Conservation (phyloP, 2,329 filamentous ascomycete genomes). For the Lecanoromycetidae sp. region DNA sequence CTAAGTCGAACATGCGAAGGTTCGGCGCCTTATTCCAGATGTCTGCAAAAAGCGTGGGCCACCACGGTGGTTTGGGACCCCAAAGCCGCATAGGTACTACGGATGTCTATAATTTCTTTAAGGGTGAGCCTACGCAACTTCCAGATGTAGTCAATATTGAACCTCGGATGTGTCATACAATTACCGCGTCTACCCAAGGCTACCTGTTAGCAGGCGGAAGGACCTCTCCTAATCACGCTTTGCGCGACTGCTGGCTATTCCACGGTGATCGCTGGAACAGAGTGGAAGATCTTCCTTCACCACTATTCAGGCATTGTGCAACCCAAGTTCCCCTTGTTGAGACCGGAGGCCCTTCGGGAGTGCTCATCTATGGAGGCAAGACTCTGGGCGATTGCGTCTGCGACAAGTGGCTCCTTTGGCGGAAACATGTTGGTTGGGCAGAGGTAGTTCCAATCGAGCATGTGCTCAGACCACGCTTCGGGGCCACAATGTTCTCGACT, state of each 20-base stretch:
- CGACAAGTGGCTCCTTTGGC: constrained; percentile 43
- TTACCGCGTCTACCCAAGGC: constrained; percentile 50
- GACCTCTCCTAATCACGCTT: constrained; percentile 56
- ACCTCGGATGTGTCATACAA: constrained; percentile 59
- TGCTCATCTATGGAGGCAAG: constrained; percentile 53
- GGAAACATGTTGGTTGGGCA: constrained; percentile 40
- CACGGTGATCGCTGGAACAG: constrained; percentile 51
- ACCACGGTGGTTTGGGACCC: constrained; percentile 33
- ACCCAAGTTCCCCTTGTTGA: constrained; percentile 27
- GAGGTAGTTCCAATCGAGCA: constrained; percentile 23
- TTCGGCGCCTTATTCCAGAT: constrained; percentile 47
- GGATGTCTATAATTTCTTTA: constrained; percentile 29
- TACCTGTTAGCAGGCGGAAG: constrained; percentile 65
- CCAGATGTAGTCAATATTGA: constrained; percentile 25
- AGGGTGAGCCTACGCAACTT: not conserved
- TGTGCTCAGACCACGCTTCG: constrained; percentile 42
- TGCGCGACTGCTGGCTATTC: constrained; percentile 66
- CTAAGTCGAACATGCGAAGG: constrained; percentile 36
- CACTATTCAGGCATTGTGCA: constrained; percentile 64
- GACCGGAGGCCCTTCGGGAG: constrained; percentile 5
- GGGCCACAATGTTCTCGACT: constrained; percentile 36
- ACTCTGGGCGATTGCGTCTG: constrained; percentile 38
- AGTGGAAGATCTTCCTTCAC: constrained; percentile 52
- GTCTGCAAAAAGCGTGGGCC: constrained; percentile 25
- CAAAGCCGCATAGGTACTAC: constrained; percentile 38